Base-by-base conservation (phyloP, 331 rosid species). In the Erythrophleum ivorense region DNA sequence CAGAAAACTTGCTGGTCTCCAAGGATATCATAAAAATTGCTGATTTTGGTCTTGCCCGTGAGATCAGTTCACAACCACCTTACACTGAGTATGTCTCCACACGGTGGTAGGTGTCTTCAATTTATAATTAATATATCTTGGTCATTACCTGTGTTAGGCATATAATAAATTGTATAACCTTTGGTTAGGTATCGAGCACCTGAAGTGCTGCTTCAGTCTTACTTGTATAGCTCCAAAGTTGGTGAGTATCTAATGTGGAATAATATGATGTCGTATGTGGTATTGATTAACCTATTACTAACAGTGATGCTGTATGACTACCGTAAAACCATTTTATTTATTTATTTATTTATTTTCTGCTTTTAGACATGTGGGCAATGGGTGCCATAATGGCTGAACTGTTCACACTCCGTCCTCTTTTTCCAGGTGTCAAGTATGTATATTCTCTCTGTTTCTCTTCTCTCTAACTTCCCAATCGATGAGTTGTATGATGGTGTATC, bases 321-420 rank as follows among this genome's bases (percentile, higher is more conserved):
- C 38, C 38, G 5, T 75, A 59, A 80, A 57, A 5, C 71, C 77
- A 29, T 65, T 58, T 73, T 73, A 21, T 76, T 67, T 45, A 41
- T n/a, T 33, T 63, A 29, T 18, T 73, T 34, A 38, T 38, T 15
- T n/a, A n/a, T n/a, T 77, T 33, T 3, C 5, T 10, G 36, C 21
- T 38, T 76, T 29, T 78, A 96, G 99, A 96, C 85, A 92, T 96
- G 98, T 96, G 99, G 99, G 99, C 99, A 59, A 96, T 96, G 99
- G 99, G 99, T 78, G 99, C 99, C 77, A 94, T 96, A 77, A 92
- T 96, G 94, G 97, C 98, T 4, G 99, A 96, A 87, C 86, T 96
- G 89, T 87, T 94, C 75, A 84, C 95, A 46, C 98, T 96, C 48
- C 97, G 99, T 48, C 99, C 99, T 81, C 91, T 96, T 43, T 96